Conservation (phyloP, 148 eudicot genomes). For the Vaccinium myrtillus region DNA sequence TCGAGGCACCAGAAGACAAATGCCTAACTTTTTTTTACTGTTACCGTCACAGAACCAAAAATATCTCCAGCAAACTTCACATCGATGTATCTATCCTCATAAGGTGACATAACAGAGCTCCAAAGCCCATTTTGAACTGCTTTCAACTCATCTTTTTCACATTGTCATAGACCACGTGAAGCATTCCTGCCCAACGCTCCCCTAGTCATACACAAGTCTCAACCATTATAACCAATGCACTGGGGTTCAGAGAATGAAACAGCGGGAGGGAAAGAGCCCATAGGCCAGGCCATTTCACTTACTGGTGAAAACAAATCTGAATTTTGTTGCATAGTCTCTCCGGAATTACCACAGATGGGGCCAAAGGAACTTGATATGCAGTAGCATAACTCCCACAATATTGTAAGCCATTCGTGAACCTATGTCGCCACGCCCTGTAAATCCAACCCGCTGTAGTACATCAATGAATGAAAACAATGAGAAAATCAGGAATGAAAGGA, state of each 20-base stretch:
- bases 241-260: not conserved
- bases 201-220: not conserved
- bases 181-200: conserved; percentile 56
- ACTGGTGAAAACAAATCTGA: conserved; percentile 83
- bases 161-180: conserved; percentile 74
- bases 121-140: conserved; percentile 63
- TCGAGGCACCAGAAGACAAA: not conserved
- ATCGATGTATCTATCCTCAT: conserved; percentile 70
- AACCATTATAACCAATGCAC: not conserved
- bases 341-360: conserved; percentile 77
- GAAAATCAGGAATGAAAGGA: not conserved
- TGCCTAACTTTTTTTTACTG: conserved; percentile 63
- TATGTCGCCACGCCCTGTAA: conserved; percentile 94
- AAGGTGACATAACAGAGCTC: conserved; percentile 75
- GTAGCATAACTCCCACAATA: conserved; percentile 54
- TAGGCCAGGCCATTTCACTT: conserved; percentile 21
- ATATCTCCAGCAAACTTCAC: conserved; percentile 69
- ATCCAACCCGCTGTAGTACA: conserved; percentile 68
- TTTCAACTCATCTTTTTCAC: conserved; percentile 76
- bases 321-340: conserved; percentile 66
- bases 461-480: not conserved
- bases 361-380: conserved; percentile 56
- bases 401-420: conserved; percentile 90
- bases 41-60: conserved; percentile 66
- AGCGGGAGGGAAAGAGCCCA: not conserved